Percentiles rank a stretch among this genome's conserved stretches.
phyloP scores from a whole-genome alignment of 805 yeast species.

The Ogataea methylovora region DNA sequence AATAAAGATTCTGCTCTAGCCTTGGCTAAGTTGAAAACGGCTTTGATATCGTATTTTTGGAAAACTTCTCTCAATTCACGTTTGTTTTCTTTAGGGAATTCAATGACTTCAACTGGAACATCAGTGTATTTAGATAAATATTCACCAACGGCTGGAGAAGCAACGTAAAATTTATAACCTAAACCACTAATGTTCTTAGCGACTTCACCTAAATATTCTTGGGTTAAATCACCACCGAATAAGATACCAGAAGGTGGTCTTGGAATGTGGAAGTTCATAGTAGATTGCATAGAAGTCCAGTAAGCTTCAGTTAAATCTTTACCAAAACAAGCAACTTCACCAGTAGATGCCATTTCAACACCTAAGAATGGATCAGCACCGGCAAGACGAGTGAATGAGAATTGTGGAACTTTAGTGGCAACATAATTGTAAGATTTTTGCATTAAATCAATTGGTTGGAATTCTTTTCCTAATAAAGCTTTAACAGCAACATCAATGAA shows the following conservation, averaged over 20 bases:
- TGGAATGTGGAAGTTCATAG: conserved; percentile 95
- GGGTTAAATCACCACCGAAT: conserved; percentile 88
- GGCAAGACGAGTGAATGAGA: conserved; percentile 95
- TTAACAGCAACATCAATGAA: conserved; percentile 92
- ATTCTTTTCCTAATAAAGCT: conserved; percentile 68
- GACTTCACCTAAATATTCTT: conserved; percentile 64
- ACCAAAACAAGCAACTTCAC: conserved; percentile 98
- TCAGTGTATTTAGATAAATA: conserved; percentile 52
- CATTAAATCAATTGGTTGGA: conserved; percentile 81
- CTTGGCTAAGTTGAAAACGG: conserved; percentile 87
- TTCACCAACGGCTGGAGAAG: conserved; percentile 62
- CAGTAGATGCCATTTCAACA: conserved; percentile 99
- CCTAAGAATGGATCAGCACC: conserved; percentile 99
- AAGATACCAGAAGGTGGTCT: conserved; percentile 82
- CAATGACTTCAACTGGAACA: conserved; percentile 55
- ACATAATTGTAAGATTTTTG: conserved; percentile 66
- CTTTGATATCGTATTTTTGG: conserved; percentile 74
- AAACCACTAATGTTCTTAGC: conserved; percentile 61
- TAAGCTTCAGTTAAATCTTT: conserved; percentile 79
- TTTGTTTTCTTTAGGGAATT: conserved; percentile 90
- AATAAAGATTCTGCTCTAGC: conserved; percentile 78
- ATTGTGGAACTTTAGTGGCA: conserved; percentile 97
- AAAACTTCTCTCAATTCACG: conserved; percentile 89
- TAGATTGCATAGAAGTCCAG: conserved; percentile 95
- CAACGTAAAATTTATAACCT: conserved; percentile 77